Evolutionary conservation across 805 yeast species (phyloP).

Genomic region (Yarrowia osloensis): DNA sequence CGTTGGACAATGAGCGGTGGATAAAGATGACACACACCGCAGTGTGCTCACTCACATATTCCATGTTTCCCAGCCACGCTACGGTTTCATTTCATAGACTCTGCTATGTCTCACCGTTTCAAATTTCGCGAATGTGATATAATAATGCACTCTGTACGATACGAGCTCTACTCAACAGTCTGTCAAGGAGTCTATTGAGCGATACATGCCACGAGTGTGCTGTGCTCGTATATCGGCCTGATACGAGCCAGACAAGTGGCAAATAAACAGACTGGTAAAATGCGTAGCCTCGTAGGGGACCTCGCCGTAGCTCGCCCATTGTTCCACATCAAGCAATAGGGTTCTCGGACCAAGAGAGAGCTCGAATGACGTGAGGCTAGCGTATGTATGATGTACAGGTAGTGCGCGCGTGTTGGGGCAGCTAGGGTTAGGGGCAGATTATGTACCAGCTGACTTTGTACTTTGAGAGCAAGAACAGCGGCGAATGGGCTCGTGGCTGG

Average conservation of each 20-base stretch:
- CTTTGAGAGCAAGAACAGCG: slow-evolving; percentile 3
- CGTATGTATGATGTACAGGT: not conserved
- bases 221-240: no score
- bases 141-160: not conserved
- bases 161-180: not conserved
- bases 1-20: not conserved
- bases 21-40: no score
- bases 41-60: no score
- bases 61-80: not conserved
- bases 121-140: no score
- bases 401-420: slow-evolving; percentile 3
- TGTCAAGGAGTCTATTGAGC: not conserved
- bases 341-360: not conserved
- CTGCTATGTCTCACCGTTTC: not conserved
- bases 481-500: not conserved
- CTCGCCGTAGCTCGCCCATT: no score
- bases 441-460: slow-evolving; percentile 10
- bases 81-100: not conserved
- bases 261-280: no score
- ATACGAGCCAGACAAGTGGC: no score
- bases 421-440: slow-evolving; percentile 3
- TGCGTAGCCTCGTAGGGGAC: no score
- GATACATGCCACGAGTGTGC: no score
- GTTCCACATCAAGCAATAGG: not conserved
- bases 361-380: not conserved